Percentiles rank a stretch among this genome's conserved stretches.
These are phyloP conservation scores for Coemansia asiatica DNA, from an alignment of 192 early-diverging fungal species.

Conservation along the genomic window DNA sequence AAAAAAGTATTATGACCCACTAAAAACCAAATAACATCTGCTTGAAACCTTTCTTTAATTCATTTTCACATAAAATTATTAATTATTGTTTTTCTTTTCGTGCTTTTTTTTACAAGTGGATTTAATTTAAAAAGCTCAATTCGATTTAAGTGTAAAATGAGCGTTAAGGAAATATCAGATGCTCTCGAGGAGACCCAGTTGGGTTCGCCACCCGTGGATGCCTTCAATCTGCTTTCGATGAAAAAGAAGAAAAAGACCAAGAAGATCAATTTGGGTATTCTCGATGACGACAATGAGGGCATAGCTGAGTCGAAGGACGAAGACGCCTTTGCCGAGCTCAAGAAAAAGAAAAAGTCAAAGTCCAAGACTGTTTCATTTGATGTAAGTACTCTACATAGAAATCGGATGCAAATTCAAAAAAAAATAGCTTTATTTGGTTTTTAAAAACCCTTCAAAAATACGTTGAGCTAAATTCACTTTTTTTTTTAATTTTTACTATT, in stretches of 20 bases:
- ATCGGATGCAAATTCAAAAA: neutral
- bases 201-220: slow-evolving; percentile 29
- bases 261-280: slow-evolving; percentile 49
- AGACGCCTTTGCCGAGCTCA: slow-evolving; percentile 56
- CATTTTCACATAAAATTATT: too few relatives aligned
- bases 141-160: slow-evolving; percentile 19
- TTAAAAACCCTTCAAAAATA: neutral
- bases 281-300: slow-evolving; percentile 22
- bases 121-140: too few relatives aligned
- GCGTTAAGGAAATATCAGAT: slow-evolving; percentile 34
- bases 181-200: slow-evolving; percentile 23
- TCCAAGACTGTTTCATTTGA: slow-evolving; percentile 49
- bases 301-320: slow-evolving; percentile 26
- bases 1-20: too few relatives aligned
- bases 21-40: too few relatives aligned
- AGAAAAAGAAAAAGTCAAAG: slow-evolving; percentile 68
- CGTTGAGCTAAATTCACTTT: too few relatives aligned
- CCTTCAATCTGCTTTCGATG: slow-evolving; percentile 17
- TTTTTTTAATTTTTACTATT: slow-evolving; percentile 10
- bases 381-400: slow-evolving; percentile 27
- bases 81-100: neutral
- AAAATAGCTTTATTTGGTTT: neutral
- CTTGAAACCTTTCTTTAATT: too few relatives aligned
- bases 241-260: slow-evolving; percentile 55
- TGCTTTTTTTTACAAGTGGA: slow-evolving; percentile 11